Evolutionary conservation across 306 rosid species (phyloP), one percentile per base, ranked within the genome.

Genomic region (Astragalus membranaceus): DNA sequence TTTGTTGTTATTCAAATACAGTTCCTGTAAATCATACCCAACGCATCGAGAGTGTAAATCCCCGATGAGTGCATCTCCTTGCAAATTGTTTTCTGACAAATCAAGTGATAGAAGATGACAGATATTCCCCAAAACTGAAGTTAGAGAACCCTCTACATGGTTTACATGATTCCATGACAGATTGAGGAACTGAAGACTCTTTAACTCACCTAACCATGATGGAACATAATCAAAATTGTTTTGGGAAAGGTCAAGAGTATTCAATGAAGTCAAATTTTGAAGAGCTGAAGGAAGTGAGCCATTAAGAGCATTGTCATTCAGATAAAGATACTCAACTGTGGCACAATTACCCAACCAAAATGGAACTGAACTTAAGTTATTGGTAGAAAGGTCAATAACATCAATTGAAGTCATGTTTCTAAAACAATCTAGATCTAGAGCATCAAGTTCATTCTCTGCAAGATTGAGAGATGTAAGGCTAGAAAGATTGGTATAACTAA

Each of bases 201-300:
- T 46, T 7, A 79, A 41, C 9, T 10, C n/a, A 12, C 44, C 51
- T 5, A 79, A 60, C 79, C 83, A 73, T 0, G 26, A 20, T 12
- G 79, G 75, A 52, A 73, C 16, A 63, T 8, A 63, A 67, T 36
- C 39, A 10, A 78, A 20, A 0, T 37, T 46, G 58, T 78, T 66
- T 0, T 0, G 0, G 2, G 65, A 53, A 35, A 82, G 73, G 33
- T 78, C 55, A 36, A 79, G 76, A 2, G 0, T 0, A 10, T 0
- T 43, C 42, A 79, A 64, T 10, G 80, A 58, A 16, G 75, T 64
- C 59, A 76, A 5, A 49, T 76, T 79, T 35, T 13, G 50, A 3
- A 67, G 5, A 58, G 29, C 7, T 1, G 9, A 7, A 8, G 78
- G 79, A 42, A 60, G 49, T 39, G 49, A 39, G 15, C 78, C 78